Percentiles rank a stretch among this genome's conserved stretches.
Conservation (phyloP, 2,329 filamentous ascomycete genomes). For the Ilyonectria sp. region DNA sequence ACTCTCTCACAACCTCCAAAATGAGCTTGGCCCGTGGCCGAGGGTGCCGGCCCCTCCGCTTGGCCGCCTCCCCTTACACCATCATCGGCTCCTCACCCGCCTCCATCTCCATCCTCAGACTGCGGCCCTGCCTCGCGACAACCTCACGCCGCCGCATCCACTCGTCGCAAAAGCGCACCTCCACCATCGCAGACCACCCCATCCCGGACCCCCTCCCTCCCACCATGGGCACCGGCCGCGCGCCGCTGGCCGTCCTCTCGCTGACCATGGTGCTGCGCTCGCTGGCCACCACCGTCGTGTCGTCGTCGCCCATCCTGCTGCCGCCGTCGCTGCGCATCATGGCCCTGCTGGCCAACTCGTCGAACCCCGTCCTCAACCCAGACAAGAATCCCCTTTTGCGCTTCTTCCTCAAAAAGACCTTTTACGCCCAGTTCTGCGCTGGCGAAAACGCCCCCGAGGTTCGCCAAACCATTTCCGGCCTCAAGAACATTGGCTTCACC, state of each 20-base stretch:
- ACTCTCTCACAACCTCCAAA: slow-evolving; percentile 35
- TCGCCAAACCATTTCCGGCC: slow-evolving; percentile 70
- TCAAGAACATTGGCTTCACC: slow-evolving; percentile 83
- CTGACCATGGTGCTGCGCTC: slow-evolving; percentile 78
- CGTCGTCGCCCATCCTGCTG: slow-evolving; percentile 79
- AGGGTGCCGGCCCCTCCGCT: slow-evolving; percentile 46
- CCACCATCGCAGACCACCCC: slow-evolving; percentile 53
- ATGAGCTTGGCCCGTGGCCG: slow-evolving; percentile 48
- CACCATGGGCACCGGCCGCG: slow-evolving; percentile 47
- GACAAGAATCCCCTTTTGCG: slow-evolving; percentile 82
- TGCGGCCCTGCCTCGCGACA: slow-evolving; percentile 14
- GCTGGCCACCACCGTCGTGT: slow-evolving; percentile 78
- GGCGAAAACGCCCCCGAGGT: slow-evolving; percentile 83
- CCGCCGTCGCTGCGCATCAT: slow-evolving; percentile 79
- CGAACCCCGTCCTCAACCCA: slow-evolving; percentile 77
- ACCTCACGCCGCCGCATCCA: slow-evolving; percentile 52
- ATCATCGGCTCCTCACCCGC: slow-evolving; percentile 35
- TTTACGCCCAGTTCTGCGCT: slow-evolving; percentile 93
- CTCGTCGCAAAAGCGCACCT: slow-evolving; percentile 55
- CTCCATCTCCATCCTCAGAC: slow-evolving; percentile 38
- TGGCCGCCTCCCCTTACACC: slow-evolving; percentile 37
- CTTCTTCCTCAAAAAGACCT: slow-evolving; percentile 82
- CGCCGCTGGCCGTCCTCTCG: slow-evolving; percentile 77
- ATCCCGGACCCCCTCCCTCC: slow-evolving; percentile 50
- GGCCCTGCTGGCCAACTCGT: slow-evolving; percentile 78